Conservation (phyloP, 116 monocot species). For the Dioscorea cayenensis region DNA sequence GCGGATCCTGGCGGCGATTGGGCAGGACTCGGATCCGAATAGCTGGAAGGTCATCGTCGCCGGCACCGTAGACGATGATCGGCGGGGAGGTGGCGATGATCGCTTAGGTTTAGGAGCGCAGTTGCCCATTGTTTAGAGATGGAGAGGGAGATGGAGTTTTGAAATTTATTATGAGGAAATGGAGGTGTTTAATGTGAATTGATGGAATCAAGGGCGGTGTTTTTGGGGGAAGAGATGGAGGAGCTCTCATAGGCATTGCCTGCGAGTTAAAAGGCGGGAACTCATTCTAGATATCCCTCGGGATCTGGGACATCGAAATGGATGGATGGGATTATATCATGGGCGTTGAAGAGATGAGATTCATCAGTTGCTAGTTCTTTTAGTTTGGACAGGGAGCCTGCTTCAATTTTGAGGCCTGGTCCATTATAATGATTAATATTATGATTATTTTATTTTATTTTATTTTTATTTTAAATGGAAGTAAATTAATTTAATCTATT, state of each 20-base stretch:
- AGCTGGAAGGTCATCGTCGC: conserved; percentile 14
- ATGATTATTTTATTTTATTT: too few relatives aligned
- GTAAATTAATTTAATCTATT: too few relatives aligned
- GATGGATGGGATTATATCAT: neutral
- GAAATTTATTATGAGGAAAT: neutral
- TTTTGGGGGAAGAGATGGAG: neutral
- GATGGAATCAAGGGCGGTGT: neutral
- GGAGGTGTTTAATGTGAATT: neutral
- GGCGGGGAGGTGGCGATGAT: neutral
- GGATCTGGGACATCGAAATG: neutral
- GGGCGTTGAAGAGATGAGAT: too few relatives aligned
- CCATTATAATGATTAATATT: too few relatives aligned
- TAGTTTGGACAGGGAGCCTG: neutral
- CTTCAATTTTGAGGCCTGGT: too few relatives aligned
- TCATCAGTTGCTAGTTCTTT: neutral
- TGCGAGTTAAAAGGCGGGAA: neutral
- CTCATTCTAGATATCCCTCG: neutral
- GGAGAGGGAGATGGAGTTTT: neutral
- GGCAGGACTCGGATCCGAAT: conserved; percentile 42
- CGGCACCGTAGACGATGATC: neutral
- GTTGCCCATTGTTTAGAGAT: conserved; percentile 33
- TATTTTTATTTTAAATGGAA: too few relatives aligned
- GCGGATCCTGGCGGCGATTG: conserved; percentile 34
- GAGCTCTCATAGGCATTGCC: too few relatives aligned
- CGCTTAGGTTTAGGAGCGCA: conserved; percentile 31